phyloP scores from a whole-genome alignment of 2,329 filamentous ascomycete species.

The Dactylella cylindrospora region DNA sequence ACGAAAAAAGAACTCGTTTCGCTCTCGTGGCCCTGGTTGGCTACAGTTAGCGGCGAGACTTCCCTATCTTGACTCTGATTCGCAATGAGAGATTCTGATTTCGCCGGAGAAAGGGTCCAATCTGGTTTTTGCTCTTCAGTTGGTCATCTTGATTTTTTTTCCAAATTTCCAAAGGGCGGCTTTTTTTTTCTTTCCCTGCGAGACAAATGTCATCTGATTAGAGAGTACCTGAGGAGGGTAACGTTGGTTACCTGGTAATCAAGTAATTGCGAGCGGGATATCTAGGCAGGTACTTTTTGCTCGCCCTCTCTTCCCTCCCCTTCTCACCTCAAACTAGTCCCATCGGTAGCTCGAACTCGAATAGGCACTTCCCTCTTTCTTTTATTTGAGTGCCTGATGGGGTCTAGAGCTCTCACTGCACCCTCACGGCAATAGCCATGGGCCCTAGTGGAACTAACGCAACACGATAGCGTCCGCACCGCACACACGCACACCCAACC shows the following conservation, averaged over 20 bases:
- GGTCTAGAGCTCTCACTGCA: conserved; percentile 42
- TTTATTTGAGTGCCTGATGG: conserved; percentile 23
- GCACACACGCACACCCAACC: no score
- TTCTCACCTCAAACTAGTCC: conserved; percentile 11
- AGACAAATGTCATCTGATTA: no score
- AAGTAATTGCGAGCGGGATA: background rate
- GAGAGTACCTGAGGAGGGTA: conserved; percentile 23
- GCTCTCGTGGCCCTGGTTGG: no score
- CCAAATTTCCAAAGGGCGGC: no score
- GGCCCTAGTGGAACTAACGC: conserved; percentile 41
- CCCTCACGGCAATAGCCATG: conserved; percentile 27
- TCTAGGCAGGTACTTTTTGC: background rate
- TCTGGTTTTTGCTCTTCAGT: no score
- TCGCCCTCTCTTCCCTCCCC: background rate
- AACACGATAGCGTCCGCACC: conserved; percentile 41
- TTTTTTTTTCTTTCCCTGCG: no score
- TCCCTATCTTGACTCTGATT: no score
- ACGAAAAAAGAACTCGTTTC: no score
- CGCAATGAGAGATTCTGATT: no score
- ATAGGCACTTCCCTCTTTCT: conserved; percentile 21
- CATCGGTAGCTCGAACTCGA: conserved; percentile 33
- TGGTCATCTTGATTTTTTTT: no score
- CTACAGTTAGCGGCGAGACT: no score
- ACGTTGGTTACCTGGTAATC: conserved; percentile 40
- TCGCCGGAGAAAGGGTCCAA: no score